Percentiles rank a stretch among this genome's conserved stretches.
Evolutionary conservation across 2,329 filamentous ascomycete genomes (phyloP).

Genomic region (Colletotrichum nymphaeae): DNA sequence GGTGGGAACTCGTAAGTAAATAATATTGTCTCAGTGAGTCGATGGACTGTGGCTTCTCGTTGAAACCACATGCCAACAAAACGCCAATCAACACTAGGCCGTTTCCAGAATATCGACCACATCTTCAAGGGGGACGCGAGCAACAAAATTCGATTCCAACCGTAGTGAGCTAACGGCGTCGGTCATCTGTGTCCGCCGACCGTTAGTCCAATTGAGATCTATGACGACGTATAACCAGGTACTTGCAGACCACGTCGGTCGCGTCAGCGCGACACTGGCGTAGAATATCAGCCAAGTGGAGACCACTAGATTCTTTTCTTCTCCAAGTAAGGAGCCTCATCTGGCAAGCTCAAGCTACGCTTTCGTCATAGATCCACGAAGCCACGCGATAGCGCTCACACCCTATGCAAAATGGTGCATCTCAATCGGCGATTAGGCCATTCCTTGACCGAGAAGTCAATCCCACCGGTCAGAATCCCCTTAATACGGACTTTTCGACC

Average conservation of each 20-base stretch:
- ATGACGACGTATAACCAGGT: slow-evolving; percentile 24
- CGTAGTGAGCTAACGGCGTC: neutral
- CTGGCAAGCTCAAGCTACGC: neutral
- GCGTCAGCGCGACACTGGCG: slow-evolving; percentile 22
- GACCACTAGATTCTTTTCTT: neutral
- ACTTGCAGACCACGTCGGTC: slow-evolving; percentile 3
- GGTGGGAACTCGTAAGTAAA: neutral
- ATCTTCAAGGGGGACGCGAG: neutral
- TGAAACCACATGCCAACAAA: neutral
- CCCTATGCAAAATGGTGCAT: slow-evolving; percentile 1
- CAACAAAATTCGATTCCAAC: neutral
- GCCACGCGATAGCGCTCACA: slow-evolving; percentile 10
- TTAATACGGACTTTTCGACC: slow-evolving; percentile 19
- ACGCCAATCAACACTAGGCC: neutral
- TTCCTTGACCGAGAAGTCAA: neutral
- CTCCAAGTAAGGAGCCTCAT: slow-evolving; percentile 9
- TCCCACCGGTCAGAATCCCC: neutral
- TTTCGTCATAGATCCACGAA: slow-evolving; percentile 35
- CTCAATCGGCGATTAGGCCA: slow-evolving; percentile 15
- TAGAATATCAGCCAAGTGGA: slow-evolving; percentile 9
- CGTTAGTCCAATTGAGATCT: slow-evolving; percentile 2
- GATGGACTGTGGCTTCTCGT: neutral
- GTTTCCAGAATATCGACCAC: neutral
- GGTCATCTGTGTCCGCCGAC: slow-evolving; percentile 2
- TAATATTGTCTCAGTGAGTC: neutral